Percentiles rank a stretch among this genome's conserved stretches.
These are phyloP conservation scores for Agrostemma githago DNA, from an alignment of 148 eudicot genomes.

Conservation along the genomic window DNA sequence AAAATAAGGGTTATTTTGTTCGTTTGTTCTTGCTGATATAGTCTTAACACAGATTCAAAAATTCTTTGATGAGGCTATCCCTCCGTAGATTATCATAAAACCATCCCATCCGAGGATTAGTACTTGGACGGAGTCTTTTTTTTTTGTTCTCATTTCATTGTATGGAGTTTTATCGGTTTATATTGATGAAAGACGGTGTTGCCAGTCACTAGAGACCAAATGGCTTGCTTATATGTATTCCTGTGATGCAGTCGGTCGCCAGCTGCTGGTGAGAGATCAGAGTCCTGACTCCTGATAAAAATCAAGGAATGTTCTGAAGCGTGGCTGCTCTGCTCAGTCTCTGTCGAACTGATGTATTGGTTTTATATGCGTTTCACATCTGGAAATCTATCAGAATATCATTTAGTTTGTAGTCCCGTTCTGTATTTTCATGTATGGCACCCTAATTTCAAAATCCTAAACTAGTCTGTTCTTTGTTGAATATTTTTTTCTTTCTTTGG, in stretches of 20 bases:
- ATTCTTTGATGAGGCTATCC: no score
- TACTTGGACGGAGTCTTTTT: neutral
- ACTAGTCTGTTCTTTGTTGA: conserved; percentile 19
- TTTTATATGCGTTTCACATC: neutral
- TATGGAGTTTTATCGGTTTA: neutral
- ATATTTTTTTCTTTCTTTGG: neutral
- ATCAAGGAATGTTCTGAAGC: neutral
- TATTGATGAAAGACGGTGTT: neutral
- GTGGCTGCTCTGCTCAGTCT: neutral
- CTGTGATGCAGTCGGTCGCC: conserved; percentile 40
- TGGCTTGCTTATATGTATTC: conserved; percentile 1
- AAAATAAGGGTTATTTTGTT: no score
- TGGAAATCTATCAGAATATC: neutral
- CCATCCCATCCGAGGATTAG: no score
- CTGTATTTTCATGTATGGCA: conserved; percentile 15
- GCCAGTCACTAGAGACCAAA: neutral
- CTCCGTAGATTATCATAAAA: no score
- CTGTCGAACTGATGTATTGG: neutral
- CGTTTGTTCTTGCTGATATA: no score
- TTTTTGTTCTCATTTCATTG: no score
- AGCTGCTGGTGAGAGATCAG: conserved; percentile 36
- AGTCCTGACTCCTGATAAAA: conserved; percentile 20
- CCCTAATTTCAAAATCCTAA: neutral
- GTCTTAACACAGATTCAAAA: no score
- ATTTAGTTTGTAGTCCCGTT: conserved; percentile 16